Conservation (phyloP, 495 filamentous ascomycete species). For the Bombardia bombarda region DNA sequence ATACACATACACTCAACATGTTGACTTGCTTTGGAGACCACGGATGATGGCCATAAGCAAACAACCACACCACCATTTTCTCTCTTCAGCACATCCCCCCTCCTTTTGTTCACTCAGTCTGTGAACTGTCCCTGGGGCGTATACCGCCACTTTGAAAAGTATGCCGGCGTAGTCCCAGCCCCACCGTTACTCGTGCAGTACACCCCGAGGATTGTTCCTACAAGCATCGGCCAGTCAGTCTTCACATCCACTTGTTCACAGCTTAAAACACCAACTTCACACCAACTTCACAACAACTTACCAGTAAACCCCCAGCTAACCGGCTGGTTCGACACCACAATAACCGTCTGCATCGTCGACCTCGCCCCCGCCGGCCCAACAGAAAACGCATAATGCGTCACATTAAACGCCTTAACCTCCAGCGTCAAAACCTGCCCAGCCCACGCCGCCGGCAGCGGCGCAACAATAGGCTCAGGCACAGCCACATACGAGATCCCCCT, state of each 20-base stretch:
- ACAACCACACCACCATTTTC: too few relatives aligned
- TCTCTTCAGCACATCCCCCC: too few relatives aligned
- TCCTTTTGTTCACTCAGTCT: too few relatives aligned
- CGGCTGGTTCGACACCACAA: conserved; percentile 28
- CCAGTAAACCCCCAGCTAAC: conserved; percentile 47
- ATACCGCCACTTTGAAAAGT: conserved; percentile 41
- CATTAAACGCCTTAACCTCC: conserved; percentile 38
- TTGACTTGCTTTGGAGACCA: too few relatives aligned
- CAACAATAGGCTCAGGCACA: conserved; percentile 21
- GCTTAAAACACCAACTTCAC: too few relatives aligned
- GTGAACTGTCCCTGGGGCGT: conserved; percentile 32
- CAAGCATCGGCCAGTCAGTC: background rate
- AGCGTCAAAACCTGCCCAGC: conserved; percentile 22
- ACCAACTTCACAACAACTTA: conserved; percentile 17
- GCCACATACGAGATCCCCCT: conserved; percentile 29
- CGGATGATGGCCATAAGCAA: too few relatives aligned
- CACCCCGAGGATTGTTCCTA: conserved; percentile 35
- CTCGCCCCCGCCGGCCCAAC: conserved; percentile 27
- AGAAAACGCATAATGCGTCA: conserved; percentile 38
- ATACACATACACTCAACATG: too few relatives aligned
- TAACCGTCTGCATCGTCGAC: conserved; percentile 24
- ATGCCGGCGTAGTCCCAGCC: conserved; percentile 30
- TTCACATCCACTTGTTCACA: background rate
- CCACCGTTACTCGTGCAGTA: conserved; percentile 47
- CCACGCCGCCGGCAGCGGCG: conserved; percentile 28